Conservation (phyloP, 2,329 filamentous ascomycete genomes). For the Orbilia brochopaga region DNA sequence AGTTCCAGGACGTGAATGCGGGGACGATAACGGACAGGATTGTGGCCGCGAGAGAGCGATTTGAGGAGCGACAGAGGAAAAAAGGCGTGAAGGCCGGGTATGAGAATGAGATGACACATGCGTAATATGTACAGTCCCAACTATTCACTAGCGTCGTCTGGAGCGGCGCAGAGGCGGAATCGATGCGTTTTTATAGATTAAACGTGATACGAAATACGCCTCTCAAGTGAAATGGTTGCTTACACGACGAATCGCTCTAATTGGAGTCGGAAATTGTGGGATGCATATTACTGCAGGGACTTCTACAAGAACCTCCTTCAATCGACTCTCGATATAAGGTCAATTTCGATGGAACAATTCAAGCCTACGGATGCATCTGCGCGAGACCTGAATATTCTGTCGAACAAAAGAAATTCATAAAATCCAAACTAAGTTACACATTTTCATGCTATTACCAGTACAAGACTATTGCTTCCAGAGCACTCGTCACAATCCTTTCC, state of each 20-base stretch:
- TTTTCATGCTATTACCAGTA: not conserved
- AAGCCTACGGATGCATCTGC: too few relatives aligned
- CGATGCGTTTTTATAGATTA: too few relatives aligned
- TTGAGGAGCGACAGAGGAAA: slow-evolving; percentile 86
- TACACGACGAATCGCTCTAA: too few relatives aligned
- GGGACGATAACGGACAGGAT: slow-evolving; percentile 91
- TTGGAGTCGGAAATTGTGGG: too few relatives aligned
- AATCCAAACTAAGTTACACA: not conserved
- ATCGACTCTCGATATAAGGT: too few relatives aligned
- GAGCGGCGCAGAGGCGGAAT: not conserved
- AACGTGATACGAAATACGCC: too few relatives aligned
- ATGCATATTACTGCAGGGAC: too few relatives aligned
- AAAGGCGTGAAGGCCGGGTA: slow-evolving; percentile 85
- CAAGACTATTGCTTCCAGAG: slow-evolving; percentile 3
- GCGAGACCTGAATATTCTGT: not conserved
- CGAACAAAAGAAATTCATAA: not conserved
- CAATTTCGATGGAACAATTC: too few relatives aligned
- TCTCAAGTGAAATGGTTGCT: too few relatives aligned
- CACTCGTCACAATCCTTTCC: not conserved
- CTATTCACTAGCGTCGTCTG: not conserved
- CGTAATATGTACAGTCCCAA: slow-evolving; percentile 11
- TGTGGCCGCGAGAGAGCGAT: slow-evolving; percentile 81
- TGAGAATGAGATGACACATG: slow-evolving; percentile 62
- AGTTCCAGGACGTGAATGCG: slow-evolving; percentile 86
- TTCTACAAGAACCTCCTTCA: too few relatives aligned